Base-by-base conservation (phyloP, 495 filamentous ascomycete genomes). In the Terfezia claveryi region DNA sequence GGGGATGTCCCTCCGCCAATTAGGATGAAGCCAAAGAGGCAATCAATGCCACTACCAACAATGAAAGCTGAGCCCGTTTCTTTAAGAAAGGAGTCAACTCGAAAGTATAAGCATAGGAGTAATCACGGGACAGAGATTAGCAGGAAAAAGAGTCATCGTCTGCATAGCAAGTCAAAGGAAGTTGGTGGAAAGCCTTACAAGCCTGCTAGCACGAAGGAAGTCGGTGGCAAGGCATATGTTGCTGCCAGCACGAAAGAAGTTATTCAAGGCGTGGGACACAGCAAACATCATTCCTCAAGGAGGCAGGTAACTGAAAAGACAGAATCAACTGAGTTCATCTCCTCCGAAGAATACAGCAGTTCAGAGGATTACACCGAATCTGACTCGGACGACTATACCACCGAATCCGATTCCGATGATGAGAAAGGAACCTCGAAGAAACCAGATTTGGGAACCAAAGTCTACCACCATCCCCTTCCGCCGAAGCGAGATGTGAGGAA, bases 381-480 rank as follows among this genome's bases (percentile, higher is more conserved):
- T 0, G 62, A 65, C 50, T 58, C 60, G 0, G 63, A 65, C 20
- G 59, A 60, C 17, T 16, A 53, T 16, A 50, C 32, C 41, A 41
- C 16, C n/a, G 41, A 46, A 14, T 46, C 41, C 17, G 41, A 46
- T 1, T 12, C 12, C 10, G 56, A 55, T 46, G 62, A 65, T 17
- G 53, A 44, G 4, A 55, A 52, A 20, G 53, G 50, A 12, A 57
- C 62, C 20, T 49, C 58, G 51, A 59, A 57, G 49, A 60, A 55
- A 37, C 57, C 61, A 49, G 63, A 63, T 14, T 61, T 65, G 27
- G 63, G 63, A 8, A 59, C 58, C 11, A 65, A 65, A 36, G 57
- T 60, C 27, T 65, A 65, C 37, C 44, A 58, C 0, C 63, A 65
- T 50, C 56, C 61, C 12, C 37, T 64, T 37, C 41, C 41, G 41